Conservation (phyloP, 768 basidiomycete genomes). For the Podaxis carcinomalis region DNA sequence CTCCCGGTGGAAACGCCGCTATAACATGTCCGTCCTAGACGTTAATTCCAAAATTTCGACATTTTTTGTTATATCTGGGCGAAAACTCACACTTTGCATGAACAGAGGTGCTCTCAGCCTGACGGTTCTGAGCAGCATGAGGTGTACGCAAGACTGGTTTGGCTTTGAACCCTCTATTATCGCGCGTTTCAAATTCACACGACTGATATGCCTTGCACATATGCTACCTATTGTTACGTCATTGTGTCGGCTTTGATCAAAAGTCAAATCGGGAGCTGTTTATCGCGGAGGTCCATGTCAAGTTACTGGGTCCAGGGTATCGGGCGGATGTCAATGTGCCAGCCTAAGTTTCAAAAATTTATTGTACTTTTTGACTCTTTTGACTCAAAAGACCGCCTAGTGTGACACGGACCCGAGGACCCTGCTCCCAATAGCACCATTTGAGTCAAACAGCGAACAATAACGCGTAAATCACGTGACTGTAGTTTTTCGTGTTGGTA, state of each 20-base stretch:
- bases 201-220: not conserved
- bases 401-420: too few relatives aligned
- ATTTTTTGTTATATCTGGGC: not conserved
- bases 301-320: too few relatives aligned
- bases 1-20: conserved; percentile 4
- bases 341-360: too few relatives aligned
- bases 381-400: not conserved
- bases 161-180: not conserved
- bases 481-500: conserved; percentile 14
- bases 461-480: conserved; percentile 41
- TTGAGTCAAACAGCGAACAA: conserved; percentile 21
- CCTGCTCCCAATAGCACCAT: not conserved
- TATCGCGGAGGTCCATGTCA: not conserved
- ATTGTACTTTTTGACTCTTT: not conserved
- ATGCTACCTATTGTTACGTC: not conserved
- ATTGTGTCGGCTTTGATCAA: not conserved
- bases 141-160: not conserved
- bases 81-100: not conserved
- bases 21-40: too few relatives aligned
- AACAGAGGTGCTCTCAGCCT: not conserved
- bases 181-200: not conserved
- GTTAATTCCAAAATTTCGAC: not conserved
- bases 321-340: too few relatives aligned
- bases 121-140: not conserved
- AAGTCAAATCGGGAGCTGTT: not conserved